Evolutionary conservation across 257 asterid genomes (phyloP), one percentile per base, ranked within the genome.

Genomic region (Plectranthus barbatus): DNA sequence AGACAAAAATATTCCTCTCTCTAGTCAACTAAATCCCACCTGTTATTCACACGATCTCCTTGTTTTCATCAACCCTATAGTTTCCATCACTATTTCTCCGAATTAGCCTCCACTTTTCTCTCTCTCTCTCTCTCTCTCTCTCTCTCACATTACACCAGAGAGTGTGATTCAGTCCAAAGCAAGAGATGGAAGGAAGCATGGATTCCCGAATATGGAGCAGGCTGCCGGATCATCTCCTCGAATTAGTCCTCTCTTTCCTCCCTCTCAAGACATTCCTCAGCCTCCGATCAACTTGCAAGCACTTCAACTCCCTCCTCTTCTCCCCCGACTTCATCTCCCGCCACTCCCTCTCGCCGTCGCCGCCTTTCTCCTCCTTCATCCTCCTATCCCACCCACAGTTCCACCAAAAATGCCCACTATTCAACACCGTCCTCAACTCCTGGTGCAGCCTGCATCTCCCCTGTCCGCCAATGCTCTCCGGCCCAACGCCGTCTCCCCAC

Each of bases 321-420:
- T 73, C 90, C 3, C 90, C 90, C 2, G 10, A 33, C 56, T 86
- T 86, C 74, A 34, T 82, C 9, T 78, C 95, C 56, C 79, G 66
- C 33, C 80, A 76, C 72, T 66, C 71, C 6, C 60, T 57, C 0
- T 68, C 82, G 3, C 68, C 80, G 44, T 58, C 4, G 42, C 79
- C 26, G 33, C 79, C 17, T 58, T 23, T 76, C 56, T 81, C 85
- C 24, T 78, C 90, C 9, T 84, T 86, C 76, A 74, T 86, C 73
- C 71, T 86, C 10, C 90, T 86, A 18, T 82, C 95, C 11, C 95
- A 86, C 48, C 87, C 87, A 7, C 90, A 80, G 26, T 82, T 81
- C 34, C 67, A 46, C 4, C 56, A 52, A 15, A 62, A 54, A 12
- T 79, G 58, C 53, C 79, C 84, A 14, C 74, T 86, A 14, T 86